Evolutionary conservation across 352 stramenopile species (phyloP), one percentile per base, ranked within the genome.

Genomic region (Globisporangium cederbergense): DNA sequence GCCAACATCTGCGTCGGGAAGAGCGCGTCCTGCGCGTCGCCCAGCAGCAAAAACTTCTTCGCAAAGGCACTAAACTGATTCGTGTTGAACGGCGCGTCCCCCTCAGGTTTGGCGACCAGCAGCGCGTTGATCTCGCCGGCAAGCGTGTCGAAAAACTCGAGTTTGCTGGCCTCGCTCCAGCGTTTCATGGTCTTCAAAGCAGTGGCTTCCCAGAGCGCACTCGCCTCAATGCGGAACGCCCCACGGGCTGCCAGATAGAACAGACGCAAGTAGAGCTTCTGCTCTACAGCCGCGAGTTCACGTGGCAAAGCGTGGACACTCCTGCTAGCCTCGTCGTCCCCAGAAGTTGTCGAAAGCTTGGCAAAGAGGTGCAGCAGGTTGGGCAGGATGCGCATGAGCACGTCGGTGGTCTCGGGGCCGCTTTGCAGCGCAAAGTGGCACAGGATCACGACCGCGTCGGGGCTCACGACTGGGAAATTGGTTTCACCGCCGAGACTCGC

Each of bases 391-490:
- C 79, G 75, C 71, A 90, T 77, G 47, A 81, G 64, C 14, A 77
- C 72, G 25, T 82, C 66, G 28, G 70, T 74, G 36, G 55, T 76
- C n/a, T 88, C 72, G 0, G 46, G 2, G 9, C 60, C 66, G 10
- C 82, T 72, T 67, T 86, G 79, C 30, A 79, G 65, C 18, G 77
- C 81, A 60, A 86, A 90, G 51, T 93, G 84, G 61, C 74, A 81
- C 50, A 93, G 64, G 49, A 91, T 91, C 46, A 91, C 78, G 8
- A 91, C 80, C 1, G 77, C 77, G 45, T 93, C 84, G 18, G 80
- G 75, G 40, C 78, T 93, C 18, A 91, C 75, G 9, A 91, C 74
- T 13, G 84, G 84, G 20, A 68, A 72, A 34, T 66, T 65, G 0
- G 60, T 60, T 38, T 71, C 61, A 1, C 78, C 79, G 49, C 84